A percentile compares a stretch with the other conserved stretches of the same genome.
Conservation (phyloP, 768 basidiomycete genomes). For the Lactarius evosmus region DNA sequence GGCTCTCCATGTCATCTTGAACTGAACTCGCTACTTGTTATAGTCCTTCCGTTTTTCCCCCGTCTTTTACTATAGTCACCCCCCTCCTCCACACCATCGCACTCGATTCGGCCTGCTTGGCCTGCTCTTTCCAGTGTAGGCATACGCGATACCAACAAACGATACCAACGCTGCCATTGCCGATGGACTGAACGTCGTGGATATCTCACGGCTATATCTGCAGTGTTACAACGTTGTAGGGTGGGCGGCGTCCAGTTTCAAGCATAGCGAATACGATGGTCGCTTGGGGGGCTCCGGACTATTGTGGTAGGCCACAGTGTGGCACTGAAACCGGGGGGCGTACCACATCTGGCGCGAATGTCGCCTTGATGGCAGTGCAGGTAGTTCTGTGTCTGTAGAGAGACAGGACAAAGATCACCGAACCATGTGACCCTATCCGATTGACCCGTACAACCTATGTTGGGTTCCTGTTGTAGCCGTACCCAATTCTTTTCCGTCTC, state of each 20-base stretch:
- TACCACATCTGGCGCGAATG: neutral
- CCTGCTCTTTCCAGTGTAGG: slow-evolving; percentile 30
- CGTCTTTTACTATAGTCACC: slow-evolving; percentile 6
- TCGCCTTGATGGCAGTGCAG: neutral
- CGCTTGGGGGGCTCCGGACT: slow-evolving; percentile 1
- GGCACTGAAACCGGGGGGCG: neutral
- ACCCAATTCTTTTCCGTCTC: neutral
- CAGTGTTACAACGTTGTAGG: slow-evolving; percentile 56
- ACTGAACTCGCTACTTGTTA: neutral
- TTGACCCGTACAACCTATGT: neutral
- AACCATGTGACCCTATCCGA: neutral
- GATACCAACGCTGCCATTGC: slow-evolving; percentile 45
- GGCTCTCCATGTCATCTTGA: slow-evolving; percentile 1
- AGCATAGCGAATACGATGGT: neutral
- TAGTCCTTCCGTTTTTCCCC: neutral
- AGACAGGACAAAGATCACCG: neutral
- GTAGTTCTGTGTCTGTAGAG: neutral
- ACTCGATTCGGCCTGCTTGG: slow-evolving; percentile 9
- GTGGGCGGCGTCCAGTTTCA: slow-evolving; percentile 5
- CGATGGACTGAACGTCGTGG: slow-evolving; percentile 50
- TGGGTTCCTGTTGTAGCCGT: neutral
- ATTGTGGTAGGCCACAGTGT: neutral
- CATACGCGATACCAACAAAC: slow-evolving; percentile 72
- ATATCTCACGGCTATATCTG: slow-evolving; percentile 54
- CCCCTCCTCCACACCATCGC: neutral